A percentile compares a stretch with the other conserved stretches of the same genome.
Conservation (phyloP, 495 filamentous ascomycete species). For the Talaromyces borbonicus region DNA sequence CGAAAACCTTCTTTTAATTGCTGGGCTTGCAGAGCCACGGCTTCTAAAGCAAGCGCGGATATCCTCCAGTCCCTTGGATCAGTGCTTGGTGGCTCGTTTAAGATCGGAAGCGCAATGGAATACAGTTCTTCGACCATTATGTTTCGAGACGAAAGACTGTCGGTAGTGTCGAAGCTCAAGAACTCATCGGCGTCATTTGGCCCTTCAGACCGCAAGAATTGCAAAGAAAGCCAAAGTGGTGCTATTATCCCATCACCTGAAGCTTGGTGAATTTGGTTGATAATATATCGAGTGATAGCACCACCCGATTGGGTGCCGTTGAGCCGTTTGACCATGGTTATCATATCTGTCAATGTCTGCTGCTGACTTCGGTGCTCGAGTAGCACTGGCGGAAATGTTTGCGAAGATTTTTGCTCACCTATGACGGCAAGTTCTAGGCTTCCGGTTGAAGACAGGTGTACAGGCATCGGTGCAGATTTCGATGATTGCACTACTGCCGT, state of each 20-base stretch:
- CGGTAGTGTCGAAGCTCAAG: constrained; percentile 38
- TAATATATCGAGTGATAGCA: constrained; percentile 44
- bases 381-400: constrained; percentile 50
- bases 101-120: constrained; percentile 55
- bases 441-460: constrained; percentile 14
- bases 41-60: constrained; percentile 62
- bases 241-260: constrained; percentile 50
- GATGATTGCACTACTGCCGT: constrained; percentile 25
- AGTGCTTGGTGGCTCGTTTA: constrained; percentile 42
- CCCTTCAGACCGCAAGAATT: constrained; percentile 49
- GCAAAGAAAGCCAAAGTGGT: constrained; percentile 74
- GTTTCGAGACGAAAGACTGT: constrained; percentile 38
- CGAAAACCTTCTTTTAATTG: constrained; percentile 62
- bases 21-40: constrained; percentile 59
- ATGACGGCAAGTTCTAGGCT: constrained; percentile 19
- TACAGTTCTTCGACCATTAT: constrained; percentile 70
- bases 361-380: constrained; percentile 56
- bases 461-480: constrained; percentile 18
- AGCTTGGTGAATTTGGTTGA: constrained; percentile 46
- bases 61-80: constrained; percentile 57
- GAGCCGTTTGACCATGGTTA: constrained; percentile 31
- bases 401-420: constrained; percentile 12
- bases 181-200: constrained; percentile 55
- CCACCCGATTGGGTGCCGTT: constrained; percentile 30
- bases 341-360: constrained; percentile 44